phyloP scores from a whole-genome alignment of 768 basidiomycete species.

The Astraeus odoratus region DNA sequence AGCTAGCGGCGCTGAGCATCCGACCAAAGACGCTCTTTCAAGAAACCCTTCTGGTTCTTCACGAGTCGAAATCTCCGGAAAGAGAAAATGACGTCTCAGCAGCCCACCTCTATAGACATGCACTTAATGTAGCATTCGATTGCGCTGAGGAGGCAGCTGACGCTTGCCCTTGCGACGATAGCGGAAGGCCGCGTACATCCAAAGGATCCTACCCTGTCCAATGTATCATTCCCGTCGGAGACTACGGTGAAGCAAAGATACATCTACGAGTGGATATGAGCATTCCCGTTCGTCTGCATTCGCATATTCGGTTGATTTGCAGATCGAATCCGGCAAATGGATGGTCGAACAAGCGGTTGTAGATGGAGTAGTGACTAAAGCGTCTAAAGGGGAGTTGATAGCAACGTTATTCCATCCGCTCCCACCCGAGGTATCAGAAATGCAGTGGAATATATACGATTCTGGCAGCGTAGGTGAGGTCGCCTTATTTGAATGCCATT shows the following conservation, averaged over 20 bases:
- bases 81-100: conserved; percentile 18
- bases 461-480: conserved; percentile 50
- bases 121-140: conserved; percentile 53
- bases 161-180: conserved; percentile 60
- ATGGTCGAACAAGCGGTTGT: conserved; percentile 40
- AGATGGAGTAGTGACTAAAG: conserved; percentile 54
- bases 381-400: conserved; percentile 45
- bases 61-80: conserved; percentile 35
- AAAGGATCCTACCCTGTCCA: conserved; percentile 30
- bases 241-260: conserved; percentile 38
- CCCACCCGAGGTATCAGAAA: conserved; percentile 51
- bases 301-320: conserved; percentile 57
- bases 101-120: conserved; percentile 48
- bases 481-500: not conserved
- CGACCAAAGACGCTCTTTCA: conserved; percentile 47
- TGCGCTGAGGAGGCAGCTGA: conserved; percentile 62
- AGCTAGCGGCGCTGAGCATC: conserved; percentile 44
- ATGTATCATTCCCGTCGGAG: conserved; percentile 18
- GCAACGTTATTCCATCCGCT: conserved; percentile 50
- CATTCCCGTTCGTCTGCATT: conserved; percentile 49
- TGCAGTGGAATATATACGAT: conserved; percentile 62
- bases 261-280: conserved; percentile 49
- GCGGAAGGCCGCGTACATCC: conserved; percentile 40
- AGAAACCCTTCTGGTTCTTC: conserved; percentile 53
- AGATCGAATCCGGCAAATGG: conserved; percentile 48